Evolutionary conservation across 352 stramenopile species (phyloP).

Genomic region (Pythium rhizo-oryzae): DNA sequence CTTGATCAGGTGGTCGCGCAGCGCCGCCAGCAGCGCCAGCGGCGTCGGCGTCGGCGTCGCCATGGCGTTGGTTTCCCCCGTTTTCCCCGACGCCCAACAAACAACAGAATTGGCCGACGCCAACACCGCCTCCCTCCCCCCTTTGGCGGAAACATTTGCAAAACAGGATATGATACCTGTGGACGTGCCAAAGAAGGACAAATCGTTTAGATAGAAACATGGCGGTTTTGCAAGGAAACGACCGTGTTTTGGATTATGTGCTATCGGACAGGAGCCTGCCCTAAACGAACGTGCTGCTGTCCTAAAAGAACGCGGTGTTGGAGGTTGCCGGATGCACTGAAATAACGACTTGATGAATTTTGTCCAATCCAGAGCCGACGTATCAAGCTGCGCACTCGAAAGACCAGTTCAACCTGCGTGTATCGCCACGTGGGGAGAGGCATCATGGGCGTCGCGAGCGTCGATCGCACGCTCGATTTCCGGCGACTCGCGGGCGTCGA

Average conservation of each 20-base stretch:
- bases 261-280: too few relatives aligned
- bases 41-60: conserved; percentile 5
- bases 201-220: too few relatives aligned
- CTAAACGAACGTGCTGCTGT: too few relatives aligned
- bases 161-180: too few relatives aligned
- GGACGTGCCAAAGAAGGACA: too few relatives aligned
- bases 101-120: neutral
- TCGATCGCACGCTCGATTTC: conserved; percentile 40
- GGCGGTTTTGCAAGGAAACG: too few relatives aligned
- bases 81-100: neutral
- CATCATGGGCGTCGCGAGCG: conserved; percentile 8
- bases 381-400: neutral
- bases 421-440: neutral
- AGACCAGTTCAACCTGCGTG: conserved; percentile 8
- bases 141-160: too few relatives aligned
- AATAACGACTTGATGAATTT: too few relatives aligned
- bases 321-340: too few relatives aligned
- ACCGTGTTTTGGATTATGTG: too few relatives aligned
- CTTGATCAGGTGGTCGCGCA: conserved; percentile 78
- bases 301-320: too few relatives aligned
- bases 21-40: conserved; percentile 41
- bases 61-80: neutral
- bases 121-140: neutral
- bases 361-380: conserved; percentile 15
- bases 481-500: conserved; percentile 18